These are phyloP conservation scores for Lobosporangium transversale DNA, from an alignment of 192 early-diverging fungal genomes.

Conservation along the genomic window DNA sequence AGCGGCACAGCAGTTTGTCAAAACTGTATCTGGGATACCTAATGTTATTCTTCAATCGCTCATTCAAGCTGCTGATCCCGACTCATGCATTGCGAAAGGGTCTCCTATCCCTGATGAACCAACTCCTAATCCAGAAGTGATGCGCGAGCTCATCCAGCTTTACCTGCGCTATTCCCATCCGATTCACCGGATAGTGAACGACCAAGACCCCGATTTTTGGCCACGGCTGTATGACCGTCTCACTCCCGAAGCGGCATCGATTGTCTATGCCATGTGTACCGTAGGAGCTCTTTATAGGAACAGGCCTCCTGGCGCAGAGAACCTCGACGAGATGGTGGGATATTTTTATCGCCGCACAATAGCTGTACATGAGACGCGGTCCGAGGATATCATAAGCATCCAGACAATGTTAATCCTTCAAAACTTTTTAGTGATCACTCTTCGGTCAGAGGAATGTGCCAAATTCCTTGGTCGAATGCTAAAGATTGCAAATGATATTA, in stretches of 20 bases:
- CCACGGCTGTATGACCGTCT: slow-evolving; percentile 24
- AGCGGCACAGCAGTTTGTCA: background rate
- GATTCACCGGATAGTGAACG: slow-evolving; percentile 22
- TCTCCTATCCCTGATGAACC: background rate
- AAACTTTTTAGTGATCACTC: slow-evolving; percentile 10
- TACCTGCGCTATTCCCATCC: slow-evolving; percentile 42
- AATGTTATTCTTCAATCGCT: slow-evolving; percentile 30
- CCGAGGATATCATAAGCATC: slow-evolving; percentile 26
- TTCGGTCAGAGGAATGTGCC: background rate
- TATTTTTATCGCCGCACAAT: slow-evolving; percentile 14
- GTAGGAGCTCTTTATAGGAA: slow-evolving; percentile 24
- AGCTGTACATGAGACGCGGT: background rate
- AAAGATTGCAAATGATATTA: slow-evolving; percentile 18
- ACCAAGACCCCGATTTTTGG: slow-evolving; percentile 29
- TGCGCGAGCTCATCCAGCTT: slow-evolving; percentile 21
- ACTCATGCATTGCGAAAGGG: background rate
- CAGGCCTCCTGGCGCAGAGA: background rate
- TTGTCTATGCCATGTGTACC: slow-evolving; percentile 48
- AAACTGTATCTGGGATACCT: slow-evolving; percentile 5
- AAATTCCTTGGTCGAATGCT: background rate
- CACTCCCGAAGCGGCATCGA: slow-evolving; percentile 17
- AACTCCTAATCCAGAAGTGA: slow-evolving; percentile 1
- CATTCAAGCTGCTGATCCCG: slow-evolving; percentile 4
- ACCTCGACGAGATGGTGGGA: slow-evolving; percentile 9
- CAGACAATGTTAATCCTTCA: slow-evolving; percentile 26